phyloP scores from a whole-genome alignment of 768 basidiomycete genomes.

The Dioszegia aurantiaca region DNA sequence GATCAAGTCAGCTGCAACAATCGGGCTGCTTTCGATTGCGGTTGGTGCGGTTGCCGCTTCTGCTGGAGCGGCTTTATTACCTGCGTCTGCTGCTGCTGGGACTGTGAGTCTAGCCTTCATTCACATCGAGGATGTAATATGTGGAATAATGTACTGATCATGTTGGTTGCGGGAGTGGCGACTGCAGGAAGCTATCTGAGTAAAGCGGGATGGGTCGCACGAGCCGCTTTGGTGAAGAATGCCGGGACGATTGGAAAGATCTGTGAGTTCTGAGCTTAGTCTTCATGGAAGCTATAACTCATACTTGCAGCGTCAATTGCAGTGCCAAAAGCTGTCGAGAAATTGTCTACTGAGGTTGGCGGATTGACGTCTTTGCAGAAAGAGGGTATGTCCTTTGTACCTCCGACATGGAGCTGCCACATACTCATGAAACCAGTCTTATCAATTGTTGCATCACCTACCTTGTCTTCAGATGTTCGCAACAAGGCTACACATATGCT shows the following conservation, averaged over 20 bases:
- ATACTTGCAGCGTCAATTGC: conserved; percentile 32
- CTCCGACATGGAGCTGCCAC: too few species aligned
- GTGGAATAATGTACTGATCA: conserved; percentile 7
- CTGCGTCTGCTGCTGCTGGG: conserved; percentile 33
- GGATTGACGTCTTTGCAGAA: conserved; percentile 42
- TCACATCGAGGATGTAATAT: not conserved
- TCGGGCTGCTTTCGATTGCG: conserved; percentile 43
- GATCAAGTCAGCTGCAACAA: conserved; percentile 48
- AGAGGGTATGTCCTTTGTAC: conserved; percentile 36
- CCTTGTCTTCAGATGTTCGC: conserved; percentile 44
- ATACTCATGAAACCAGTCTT: conserved; percentile 29
- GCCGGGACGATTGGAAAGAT: conserved; percentile 41
- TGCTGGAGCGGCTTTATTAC: conserved; percentile 45
- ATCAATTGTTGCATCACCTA: conserved; percentile 42
- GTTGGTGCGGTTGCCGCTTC: conserved; percentile 45
- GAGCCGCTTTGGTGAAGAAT: conserved; percentile 35
- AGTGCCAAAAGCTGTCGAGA: conserved; percentile 43
- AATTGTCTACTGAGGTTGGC: conserved; percentile 39
- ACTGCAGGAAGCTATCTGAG: conserved; percentile 35
- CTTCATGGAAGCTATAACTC: not conserved
- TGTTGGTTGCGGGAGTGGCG: conserved; percentile 30
- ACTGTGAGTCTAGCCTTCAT: conserved; percentile 24
- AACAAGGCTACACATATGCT: conserved; percentile 35
- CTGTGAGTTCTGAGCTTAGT: conserved; percentile 26
- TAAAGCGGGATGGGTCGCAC: conserved; percentile 37